Percentiles rank a stretch among this genome's conserved stretches.
Conservation (phyloP, 305 asterid species). For the Rubia tinctorum region DNA sequence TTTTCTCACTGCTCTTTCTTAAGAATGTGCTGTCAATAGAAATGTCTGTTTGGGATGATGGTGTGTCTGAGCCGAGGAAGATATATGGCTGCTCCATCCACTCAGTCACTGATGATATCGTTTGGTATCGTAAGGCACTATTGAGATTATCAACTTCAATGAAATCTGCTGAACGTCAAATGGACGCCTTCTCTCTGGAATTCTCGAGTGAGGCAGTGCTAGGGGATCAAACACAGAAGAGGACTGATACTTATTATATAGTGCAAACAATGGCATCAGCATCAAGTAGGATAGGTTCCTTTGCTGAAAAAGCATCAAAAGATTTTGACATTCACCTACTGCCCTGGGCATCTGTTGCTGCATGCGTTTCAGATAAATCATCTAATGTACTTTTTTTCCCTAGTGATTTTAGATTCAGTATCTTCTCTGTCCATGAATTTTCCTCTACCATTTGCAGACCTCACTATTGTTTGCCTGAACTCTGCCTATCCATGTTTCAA, state of each 20-base stretch:
- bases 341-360: conserved; percentile 99
- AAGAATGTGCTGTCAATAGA: conserved; percentile 72
- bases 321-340: conserved; percentile 88
- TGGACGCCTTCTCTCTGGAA: conserved; percentile 74
- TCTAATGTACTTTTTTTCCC: conserved; percentile 43
- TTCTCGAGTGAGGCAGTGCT: conserved; percentile 69
- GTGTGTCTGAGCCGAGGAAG: conserved; percentile 65
- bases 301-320: conserved; percentile 77
- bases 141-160: conserved; percentile 54
- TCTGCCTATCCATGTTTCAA: neutral
- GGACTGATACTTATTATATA: conserved; percentile 61
- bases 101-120: conserved; percentile 44
- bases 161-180: conserved; percentile 37
- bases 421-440: conserved; percentile 13
- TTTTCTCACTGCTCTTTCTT: conserved; percentile 78
- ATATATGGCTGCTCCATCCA: conserved; percentile 65
- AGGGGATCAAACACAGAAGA: conserved; percentile 50
- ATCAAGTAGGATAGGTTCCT: conserved; percentile 85
- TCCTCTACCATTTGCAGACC: conserved; percentile 8
- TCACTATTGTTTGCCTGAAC: neutral
- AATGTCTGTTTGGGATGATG: conserved; percentile 90
- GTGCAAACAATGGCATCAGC: conserved; percentile 89
- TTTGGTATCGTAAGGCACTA: conserved; percentile 84
- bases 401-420: conserved; percentile 1
- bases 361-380: conserved; percentile 76